Percentiles rank a stretch among this genome's conserved stretches.
phyloP scores from a whole-genome alignment of 176 grass and related monocot genomes.

The Cenchrus fungigraminus region DNA sequence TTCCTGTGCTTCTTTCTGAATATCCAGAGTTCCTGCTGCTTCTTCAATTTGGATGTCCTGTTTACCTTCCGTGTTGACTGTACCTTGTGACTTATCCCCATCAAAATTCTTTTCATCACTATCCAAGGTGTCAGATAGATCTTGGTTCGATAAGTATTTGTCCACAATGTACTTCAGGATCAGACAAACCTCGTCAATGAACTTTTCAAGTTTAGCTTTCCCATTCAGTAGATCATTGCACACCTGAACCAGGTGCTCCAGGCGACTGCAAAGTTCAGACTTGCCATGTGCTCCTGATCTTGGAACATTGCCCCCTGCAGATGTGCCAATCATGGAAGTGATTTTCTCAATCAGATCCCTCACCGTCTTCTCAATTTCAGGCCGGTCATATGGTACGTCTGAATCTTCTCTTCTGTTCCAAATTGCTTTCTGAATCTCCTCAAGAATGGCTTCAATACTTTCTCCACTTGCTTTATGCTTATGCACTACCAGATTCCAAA shows the following conservation, averaged over 20 bases:
- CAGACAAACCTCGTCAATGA: constrained; percentile 45
- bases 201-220: constrained; percentile 48
- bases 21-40: not conserved
- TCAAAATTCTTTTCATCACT: constrained; percentile 30
- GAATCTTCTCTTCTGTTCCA: constrained; percentile 16
- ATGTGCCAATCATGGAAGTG: constrained; percentile 1
- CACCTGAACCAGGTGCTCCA: constrained; percentile 54
- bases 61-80: not conserved
- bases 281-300: constrained; percentile 23
- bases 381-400: not conserved
- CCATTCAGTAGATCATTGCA: constrained; percentile 54
- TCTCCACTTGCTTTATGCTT: constrained; percentile 66
- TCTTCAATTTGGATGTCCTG: not conserved
- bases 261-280: constrained; percentile 42
- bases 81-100: not conserved
- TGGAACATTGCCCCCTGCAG: constrained; percentile 23
- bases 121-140: not conserved
- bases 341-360: constrained; percentile 30
- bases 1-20: constrained; percentile 2
- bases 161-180: constrained; percentile 52
- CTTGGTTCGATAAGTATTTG: constrained; percentile 50
- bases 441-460: constrained; percentile 53
- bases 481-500: constrained; percentile 58
- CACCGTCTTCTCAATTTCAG: constrained; percentile 26
- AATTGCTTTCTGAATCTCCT: constrained; percentile 44